Percentiles rank a stretch among this genome's conserved stretches.
Evolutionary conservation across 495 filamentous ascomycete genomes (phyloP).

Genomic region (Rostrohypoxylon terebratum): DNA sequence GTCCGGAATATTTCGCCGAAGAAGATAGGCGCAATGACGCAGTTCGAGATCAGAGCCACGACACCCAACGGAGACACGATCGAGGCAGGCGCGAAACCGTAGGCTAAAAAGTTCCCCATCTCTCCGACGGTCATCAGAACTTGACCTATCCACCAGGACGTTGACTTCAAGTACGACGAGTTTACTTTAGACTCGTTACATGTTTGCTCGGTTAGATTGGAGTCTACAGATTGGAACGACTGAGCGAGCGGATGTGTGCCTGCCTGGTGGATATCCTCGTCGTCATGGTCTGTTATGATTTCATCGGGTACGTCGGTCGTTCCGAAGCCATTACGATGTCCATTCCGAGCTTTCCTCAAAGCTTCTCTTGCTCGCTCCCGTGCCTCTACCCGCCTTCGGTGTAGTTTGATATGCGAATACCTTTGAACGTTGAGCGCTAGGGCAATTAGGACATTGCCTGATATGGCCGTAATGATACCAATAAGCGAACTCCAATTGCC

Average conservation of each 20-base stretch:
- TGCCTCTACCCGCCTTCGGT: conserved; percentile 53
- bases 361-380: conserved; percentile 66
- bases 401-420: conserved; percentile 88
- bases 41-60: conserved; percentile 94
- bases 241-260: conserved; percentile 63
- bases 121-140: conserved; percentile 93
- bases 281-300: conserved; percentile 41
- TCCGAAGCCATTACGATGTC: conserved; percentile 47
- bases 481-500: conserved; percentile 92
- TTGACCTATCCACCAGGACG: conserved; percentile 96
- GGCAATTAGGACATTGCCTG: conserved; percentile 92
- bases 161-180: conserved; percentile 79
- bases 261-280: conserved; percentile 49
- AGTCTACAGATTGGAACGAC: conserved; percentile 59
- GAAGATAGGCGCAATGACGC: conserved; percentile 91
- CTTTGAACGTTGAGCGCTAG: conserved; percentile 96
- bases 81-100: conserved; percentile 97
- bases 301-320: conserved; percentile 36
- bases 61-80: conserved; percentile 98
- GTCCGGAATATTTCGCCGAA: conserved; percentile 88
- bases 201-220: conserved; percentile 53
- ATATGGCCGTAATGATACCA: conserved; percentile 90
- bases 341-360: conserved; percentile 50
- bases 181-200: conserved; percentile 53
- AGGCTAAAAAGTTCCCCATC: conserved; percentile 95